These are phyloP conservation scores for Hygrophorus pudorinus DNA, from an alignment of 768 basidiomycete species.

Conservation along the genomic window DNA sequence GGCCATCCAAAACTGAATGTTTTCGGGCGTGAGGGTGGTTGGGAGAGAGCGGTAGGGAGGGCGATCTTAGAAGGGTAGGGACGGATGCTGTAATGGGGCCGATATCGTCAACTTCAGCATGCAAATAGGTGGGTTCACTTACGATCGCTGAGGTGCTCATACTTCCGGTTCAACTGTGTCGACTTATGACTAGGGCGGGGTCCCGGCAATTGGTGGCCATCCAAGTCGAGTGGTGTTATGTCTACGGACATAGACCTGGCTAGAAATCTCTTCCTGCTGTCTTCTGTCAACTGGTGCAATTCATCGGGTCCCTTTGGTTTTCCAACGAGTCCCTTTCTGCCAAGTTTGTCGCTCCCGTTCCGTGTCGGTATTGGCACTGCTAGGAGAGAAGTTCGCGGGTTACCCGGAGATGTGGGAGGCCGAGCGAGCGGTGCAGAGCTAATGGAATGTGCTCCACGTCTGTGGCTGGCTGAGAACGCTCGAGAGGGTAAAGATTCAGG, in stretches of 20 bases:
- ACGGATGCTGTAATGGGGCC: background rate
- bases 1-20: slow-evolving; percentile 52
- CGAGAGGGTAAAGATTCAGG: slow-evolving; percentile 29
- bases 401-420: slow-evolving; percentile 76
- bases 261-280: slow-evolving; percentile 41
- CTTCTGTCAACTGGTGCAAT: slow-evolving; percentile 40
- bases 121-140: background rate
- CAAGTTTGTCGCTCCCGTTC: slow-evolving; percentile 22
- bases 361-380: slow-evolving; percentile 14
- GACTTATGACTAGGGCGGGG: slow-evolving; percentile 21
- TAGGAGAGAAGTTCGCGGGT: slow-evolving; percentile 28
- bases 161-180: slow-evolving; percentile 10
- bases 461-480: slow-evolving; percentile 30
- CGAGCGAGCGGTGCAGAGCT: slow-evolving; percentile 74
- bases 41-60: slow-evolving; percentile 40
- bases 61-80: slow-evolving; percentile 40
- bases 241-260: slow-evolving; percentile 62
- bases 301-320: slow-evolving; percentile 26
- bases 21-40: slow-evolving; percentile 76
- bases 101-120: background rate
- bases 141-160: background rate
- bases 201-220: slow-evolving; percentile 23
- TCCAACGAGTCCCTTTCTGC: slow-evolving; percentile 50
- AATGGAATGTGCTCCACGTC: slow-evolving; percentile 68
- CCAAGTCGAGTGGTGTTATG: slow-evolving; percentile 41